phyloP scores from a whole-genome alignment of 768 basidiomycete genomes.

The Rickenella mellea region DNA sequence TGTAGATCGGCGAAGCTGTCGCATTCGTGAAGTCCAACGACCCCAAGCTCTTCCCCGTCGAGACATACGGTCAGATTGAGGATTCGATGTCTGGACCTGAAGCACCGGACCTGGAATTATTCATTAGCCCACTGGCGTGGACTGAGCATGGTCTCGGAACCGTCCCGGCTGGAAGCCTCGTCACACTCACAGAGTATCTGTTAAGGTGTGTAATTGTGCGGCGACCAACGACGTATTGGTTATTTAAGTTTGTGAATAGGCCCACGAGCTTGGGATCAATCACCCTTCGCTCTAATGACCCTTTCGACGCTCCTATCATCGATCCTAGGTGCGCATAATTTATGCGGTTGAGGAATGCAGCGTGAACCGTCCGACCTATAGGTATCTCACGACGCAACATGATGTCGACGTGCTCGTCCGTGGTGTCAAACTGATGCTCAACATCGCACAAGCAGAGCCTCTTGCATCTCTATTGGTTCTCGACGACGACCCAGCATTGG shows the following conservation, averaged over 20 bases:
- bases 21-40: conserved; percentile 25
- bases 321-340: conserved; percentile 18
- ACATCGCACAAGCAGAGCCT: conserved; percentile 29
- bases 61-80: conserved; percentile 19
- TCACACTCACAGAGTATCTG: conserved; percentile 17
- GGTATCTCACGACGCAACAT: conserved; percentile 32
- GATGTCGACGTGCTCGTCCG: conserved; percentile 31
- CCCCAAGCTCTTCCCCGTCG: conserved; percentile 18
- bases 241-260: conserved; percentile 21
- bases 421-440: conserved; percentile 27
- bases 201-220: conserved; percentile 17
- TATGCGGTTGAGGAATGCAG: too few species aligned
- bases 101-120: conserved; percentile 21
- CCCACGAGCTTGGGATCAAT: conserved; percentile 26
- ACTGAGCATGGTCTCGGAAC: conserved; percentile 6
- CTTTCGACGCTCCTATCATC: conserved; percentile 27
- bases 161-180: conserved; percentile 9
- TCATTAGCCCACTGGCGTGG: conserved; percentile 17
- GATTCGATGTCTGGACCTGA: conserved; percentile 20
- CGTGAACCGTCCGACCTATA: too few species aligned
- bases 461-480: conserved; percentile 26
- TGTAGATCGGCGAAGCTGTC: conserved; percentile 19
- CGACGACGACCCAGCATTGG: conserved; percentile 20
- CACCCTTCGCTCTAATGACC: conserved; percentile 24
- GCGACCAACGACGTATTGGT: conserved; percentile 3